Percentiles rank a stretch among this genome's conserved stretches.
These are phyloP conservation scores for Kwoniella sp. DNA, from an alignment of 768 basidiomycete species.

Conservation along the genomic window DNA sequence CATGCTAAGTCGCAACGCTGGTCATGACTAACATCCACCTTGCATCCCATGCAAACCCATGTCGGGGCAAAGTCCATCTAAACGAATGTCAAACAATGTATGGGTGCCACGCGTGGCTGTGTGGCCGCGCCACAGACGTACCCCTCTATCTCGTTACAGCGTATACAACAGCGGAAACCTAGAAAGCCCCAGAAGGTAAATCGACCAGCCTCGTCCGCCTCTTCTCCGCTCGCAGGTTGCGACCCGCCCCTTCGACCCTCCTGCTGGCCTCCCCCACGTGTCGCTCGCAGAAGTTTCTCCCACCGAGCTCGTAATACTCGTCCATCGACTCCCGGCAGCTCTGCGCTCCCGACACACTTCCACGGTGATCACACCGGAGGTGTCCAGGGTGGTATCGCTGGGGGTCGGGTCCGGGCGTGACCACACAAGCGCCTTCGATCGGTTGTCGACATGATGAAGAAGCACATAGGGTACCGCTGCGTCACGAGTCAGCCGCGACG, in stretches of 20 bases:
- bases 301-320: constrained; percentile 81
- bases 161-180: too few species aligned
- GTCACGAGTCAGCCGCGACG: background rate
- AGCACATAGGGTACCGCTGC: constrained; percentile 71
- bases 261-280: constrained; percentile 57
- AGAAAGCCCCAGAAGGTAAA: constrained; percentile 50
- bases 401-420: constrained; percentile 62
- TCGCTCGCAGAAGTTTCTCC: constrained; percentile 72
- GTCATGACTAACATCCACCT: too few species aligned
- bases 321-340: constrained; percentile 56
- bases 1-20: too few species aligned
- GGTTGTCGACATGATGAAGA: constrained; percentile 73
- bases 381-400: constrained; percentile 84
- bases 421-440: constrained; percentile 88
- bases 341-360: constrained; percentile 50
- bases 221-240: constrained; percentile 62
- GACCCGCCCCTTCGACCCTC: constrained; percentile 16
- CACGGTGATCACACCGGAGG: constrained; percentile 69
- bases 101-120: too few species aligned
- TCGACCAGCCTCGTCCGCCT: constrained; percentile 78
- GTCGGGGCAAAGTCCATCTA: too few species aligned
- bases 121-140: too few species aligned
- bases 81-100: too few species aligned
- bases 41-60: too few species aligned
- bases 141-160: too few species aligned